phyloP scores from a whole-genome alignment of 164 flowering plant genomes.

The Sextonia rubra region DNA sequence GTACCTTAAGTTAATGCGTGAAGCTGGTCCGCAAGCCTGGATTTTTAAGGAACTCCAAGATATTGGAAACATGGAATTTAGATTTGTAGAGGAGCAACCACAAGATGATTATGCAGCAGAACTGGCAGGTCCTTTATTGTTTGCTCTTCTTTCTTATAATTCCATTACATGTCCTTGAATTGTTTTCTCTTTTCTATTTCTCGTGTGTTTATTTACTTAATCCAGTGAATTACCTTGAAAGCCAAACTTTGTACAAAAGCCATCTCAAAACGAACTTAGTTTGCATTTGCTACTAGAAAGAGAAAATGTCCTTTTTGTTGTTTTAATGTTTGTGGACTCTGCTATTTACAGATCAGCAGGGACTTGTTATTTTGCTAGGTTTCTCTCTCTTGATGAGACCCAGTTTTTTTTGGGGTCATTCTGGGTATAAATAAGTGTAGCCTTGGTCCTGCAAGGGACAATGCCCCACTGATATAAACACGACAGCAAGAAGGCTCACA shows the following conservation, averaged over 20 bases:
- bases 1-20: conserved; percentile 68
- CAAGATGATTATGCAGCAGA: conserved; percentile 98
- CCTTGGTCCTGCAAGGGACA: too few relatives aligned
- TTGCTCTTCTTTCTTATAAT: not conserved
- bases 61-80: conserved; percentile 90
- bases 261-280: not conserved
- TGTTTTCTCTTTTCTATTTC: too few relatives aligned
- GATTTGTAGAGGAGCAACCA: conserved; percentile 89
- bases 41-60: conserved; percentile 92
- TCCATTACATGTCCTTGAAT: not conserved
- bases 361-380: not conserved
- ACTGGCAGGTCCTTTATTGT: conserved; percentile 62
- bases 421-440: too few relatives aligned
- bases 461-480: too few relatives aligned
- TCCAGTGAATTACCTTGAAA: not conserved
- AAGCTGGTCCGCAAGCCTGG: conserved; percentile 77
- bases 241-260: not conserved
- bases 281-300: not conserved
- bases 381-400: not conserved
- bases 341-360: not conserved
- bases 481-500: too few relatives aligned
- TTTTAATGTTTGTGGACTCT: not conserved
- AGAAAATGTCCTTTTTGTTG: not conserved
- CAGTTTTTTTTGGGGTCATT: not conserved
- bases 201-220: not conserved